Conservation (phyloP, 177 flowering plant species). For the Vitis hybrid region DNA sequence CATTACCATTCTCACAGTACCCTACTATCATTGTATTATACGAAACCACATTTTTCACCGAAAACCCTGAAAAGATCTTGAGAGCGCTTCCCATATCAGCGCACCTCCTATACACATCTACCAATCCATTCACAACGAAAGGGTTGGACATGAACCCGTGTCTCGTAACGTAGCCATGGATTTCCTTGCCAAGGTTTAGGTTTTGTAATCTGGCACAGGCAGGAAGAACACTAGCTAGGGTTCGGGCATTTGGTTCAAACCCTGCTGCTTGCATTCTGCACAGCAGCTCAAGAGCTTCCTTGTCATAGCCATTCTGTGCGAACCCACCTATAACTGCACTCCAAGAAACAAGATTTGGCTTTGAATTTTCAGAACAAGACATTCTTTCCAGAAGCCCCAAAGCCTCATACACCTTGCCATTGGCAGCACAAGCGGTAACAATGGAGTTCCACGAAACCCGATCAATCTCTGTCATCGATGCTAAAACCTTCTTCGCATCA, state of each 20-base stretch:
- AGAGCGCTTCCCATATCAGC: slow-evolving; percentile 52
- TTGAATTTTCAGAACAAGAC: slow-evolving; percentile 24
- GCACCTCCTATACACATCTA: slow-evolving; percentile 72
- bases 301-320: slow-evolving; percentile 57
- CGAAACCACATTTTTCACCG: slow-evolving; percentile 47
- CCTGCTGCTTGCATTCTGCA: slow-evolving; percentile 47
- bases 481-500: slow-evolving; percentile 48
- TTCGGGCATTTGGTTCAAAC: slow-evolving; percentile 53
- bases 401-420: slow-evolving; percentile 65
- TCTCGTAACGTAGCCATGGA: slow-evolving; percentile 60
- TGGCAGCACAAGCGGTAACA: slow-evolving; percentile 53
- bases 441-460: slow-evolving; percentile 76
- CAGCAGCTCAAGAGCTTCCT: slow-evolving; percentile 56
- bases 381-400: slow-evolving; percentile 47
- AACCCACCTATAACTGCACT: slow-evolving; percentile 73
- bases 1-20: slow-evolving; percentile 55
- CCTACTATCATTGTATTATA: slow-evolving; percentile 80
- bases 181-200: slow-evolving; percentile 44
- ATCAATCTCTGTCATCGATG: slow-evolving; percentile 43
- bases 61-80: slow-evolving; percentile 47
- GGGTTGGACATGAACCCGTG: slow-evolving; percentile 49
- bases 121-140: slow-evolving; percentile 64
- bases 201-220: slow-evolving; percentile 60
- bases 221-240: slow-evolving; percentile 64
- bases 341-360: slow-evolving; percentile 68